Evolutionary conservation across 768 basidiomycete species (phyloP).

Genomic region (Cystoderma amianthinum): DNA sequence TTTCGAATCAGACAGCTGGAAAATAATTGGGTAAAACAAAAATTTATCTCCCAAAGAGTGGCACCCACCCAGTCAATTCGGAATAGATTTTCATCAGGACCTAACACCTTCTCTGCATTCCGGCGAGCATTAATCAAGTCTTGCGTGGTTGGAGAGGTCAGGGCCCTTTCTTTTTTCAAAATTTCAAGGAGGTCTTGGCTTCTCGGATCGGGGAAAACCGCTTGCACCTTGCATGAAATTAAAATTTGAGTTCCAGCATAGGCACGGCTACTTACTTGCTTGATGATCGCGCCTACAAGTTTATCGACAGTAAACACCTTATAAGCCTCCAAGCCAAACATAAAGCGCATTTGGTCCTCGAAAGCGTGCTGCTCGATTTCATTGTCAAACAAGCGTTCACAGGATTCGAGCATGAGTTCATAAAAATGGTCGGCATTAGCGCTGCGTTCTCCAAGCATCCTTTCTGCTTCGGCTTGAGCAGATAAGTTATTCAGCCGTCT

Average conservation of each 20-base stretch:
- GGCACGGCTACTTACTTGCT: conserved; percentile 51
- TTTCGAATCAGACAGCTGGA: conserved; percentile 58
- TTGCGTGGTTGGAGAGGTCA: conserved; percentile 55
- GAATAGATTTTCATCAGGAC: conserved; percentile 75
- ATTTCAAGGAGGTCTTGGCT: conserved; percentile 69
- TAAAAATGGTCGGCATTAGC: conserved; percentile 67
- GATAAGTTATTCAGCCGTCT: conserved; percentile 6
- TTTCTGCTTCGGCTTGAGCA: conserved; percentile 15
- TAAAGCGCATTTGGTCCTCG: conserved; percentile 85
- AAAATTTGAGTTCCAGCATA: not conserved
- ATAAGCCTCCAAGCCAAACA: conserved; percentile 84
- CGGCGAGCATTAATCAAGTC: conserved; percentile 65
- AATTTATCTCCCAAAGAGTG: not conserved
- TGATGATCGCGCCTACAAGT: conserved; percentile 80
- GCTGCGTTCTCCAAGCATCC: conserved; percentile 23
- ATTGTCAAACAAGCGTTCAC: conserved; percentile 88
- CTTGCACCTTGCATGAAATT: conserved; percentile 42
- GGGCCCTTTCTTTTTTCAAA: conserved; percentile 59
- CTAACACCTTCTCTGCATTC: conserved; percentile 61
- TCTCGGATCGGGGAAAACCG: conserved; percentile 59
- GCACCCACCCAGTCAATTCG: conserved; percentile 70
- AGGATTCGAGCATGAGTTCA: conserved; percentile 75
- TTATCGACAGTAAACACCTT: conserved; percentile 94
- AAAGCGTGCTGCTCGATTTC: conserved; percentile 83
- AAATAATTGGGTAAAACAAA: no score